These are phyloP conservation scores for Pythium rishiriense DNA, from an alignment of 352 stramenopile species.

Conservation along the genomic window DNA sequence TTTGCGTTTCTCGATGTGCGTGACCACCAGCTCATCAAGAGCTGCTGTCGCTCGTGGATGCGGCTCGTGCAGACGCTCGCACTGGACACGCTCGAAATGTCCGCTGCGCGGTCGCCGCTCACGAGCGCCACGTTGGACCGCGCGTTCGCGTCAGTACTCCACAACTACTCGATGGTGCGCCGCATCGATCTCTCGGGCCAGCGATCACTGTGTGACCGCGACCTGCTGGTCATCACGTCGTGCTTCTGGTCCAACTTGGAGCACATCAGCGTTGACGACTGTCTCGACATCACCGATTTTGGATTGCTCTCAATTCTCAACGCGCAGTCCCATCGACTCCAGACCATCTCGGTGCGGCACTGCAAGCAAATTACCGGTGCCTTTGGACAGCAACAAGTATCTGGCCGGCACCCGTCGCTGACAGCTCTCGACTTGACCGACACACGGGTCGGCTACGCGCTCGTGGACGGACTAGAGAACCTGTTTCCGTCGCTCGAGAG, in stretches of 20 bases:
- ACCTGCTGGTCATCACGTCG: constrained; percentile 79
- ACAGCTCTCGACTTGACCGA: constrained; percentile 61
- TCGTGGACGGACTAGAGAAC: constrained; percentile 51
- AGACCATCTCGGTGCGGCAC: constrained; percentile 65
- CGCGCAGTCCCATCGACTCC: constrained; percentile 69
- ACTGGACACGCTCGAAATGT: constrained; percentile 71
- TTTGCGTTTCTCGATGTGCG: constrained; percentile 74
- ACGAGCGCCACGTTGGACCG: constrained; percentile 48
- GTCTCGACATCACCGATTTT: constrained; percentile 78
- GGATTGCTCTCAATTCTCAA: constrained; percentile 80
- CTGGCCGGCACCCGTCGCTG: constrained; percentile 64
- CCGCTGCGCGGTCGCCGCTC: constrained; percentile 44
- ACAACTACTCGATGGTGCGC: constrained; percentile 68
- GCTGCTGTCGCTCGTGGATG: constrained; percentile 61
- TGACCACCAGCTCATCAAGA: constrained; percentile 68
- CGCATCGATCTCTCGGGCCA: constrained; percentile 73
- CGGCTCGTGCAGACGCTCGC: constrained; percentile 64
- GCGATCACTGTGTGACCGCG: constrained; percentile 59
- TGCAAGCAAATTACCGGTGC: constrained; percentile 75
- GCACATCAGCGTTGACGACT: constrained; percentile 65
- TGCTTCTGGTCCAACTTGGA: constrained; percentile 80
- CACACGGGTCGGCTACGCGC: constrained; percentile 46
- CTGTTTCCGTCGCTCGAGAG: constrained; percentile 62
- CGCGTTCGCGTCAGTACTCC: constrained; percentile 57
- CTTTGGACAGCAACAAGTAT: constrained; percentile 43